Evolutionary conservation across 176 grass and related monocot genomes (phyloP), one percentile per base, ranked within the genome.

Genomic region (Cenchrus fungigraminus): DNA sequence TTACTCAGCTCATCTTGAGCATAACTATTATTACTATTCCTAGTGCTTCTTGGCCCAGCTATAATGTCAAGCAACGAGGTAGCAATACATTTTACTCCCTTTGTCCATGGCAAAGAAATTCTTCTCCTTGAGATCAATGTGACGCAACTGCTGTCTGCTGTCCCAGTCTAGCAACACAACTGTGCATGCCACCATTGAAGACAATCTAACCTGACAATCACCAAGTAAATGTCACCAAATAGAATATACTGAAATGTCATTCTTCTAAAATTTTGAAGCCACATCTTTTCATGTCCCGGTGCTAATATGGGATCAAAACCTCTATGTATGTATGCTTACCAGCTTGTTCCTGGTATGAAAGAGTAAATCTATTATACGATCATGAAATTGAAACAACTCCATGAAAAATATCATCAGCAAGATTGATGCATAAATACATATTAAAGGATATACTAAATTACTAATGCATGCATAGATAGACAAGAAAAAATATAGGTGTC

Each of bases 81-180:
- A 11, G 43, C 43, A 17, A 32, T 73, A 42, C 9, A 9, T 31
- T 81, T 37, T 50, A 60, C 9, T 72, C 19, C 20, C 12, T 51
- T 31, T 77, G 31, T 62, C 3, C 11, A 25, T 71, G 54, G 12
- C 46, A 72, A 71, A 52, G n/a, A 64, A 81, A 71, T 32, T 77
- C 45, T 20, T 82, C 19, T 73, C 31, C 9, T 19, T 49, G 65
- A 28, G 37, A 86, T 78, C 28, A 58, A 51, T 25, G 28, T 19
- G 7, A 73, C 57, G 11, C 6, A 2, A 37, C n/a, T 57, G 37
- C 40, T 83, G 3, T 60, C 43, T 57, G 37, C 49, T 83, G 3
- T 60, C 43, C n/a, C 22, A 60, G 19, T 11, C 34, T n/a, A 44
- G 34, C 72, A 31, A 50, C 3, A 73, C 22, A 51, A 12, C 46